These are phyloP conservation scores for Rhizopus arrhizus DNA, from an alignment of 371 early-diverging fungal genomes.

Conservation along the genomic window DNA sequence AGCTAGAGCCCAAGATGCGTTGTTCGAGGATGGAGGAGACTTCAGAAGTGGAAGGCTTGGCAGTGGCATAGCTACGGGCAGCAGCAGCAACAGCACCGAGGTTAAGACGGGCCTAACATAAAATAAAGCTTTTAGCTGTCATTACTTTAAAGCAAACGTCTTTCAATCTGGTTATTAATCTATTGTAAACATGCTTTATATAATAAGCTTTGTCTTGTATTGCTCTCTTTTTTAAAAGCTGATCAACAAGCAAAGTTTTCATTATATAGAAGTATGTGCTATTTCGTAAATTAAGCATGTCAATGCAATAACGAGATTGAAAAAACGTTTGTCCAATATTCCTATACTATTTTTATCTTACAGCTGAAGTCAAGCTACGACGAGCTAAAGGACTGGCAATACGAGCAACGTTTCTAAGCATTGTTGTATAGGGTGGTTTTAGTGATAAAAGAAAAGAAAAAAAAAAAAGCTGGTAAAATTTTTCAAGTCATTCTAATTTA, in stretches of 20 bases:
- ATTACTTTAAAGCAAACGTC: too few species aligned
- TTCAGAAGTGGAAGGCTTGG: conserved; percentile 78
- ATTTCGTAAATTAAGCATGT: too few species aligned
- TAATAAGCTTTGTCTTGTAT: too few species aligned
- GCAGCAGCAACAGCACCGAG: conserved; percentile 51
- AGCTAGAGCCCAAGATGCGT: conserved; percentile 85
- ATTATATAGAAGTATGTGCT: too few species aligned
- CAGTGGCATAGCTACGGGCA: conserved; percentile 59
- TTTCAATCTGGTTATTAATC: too few species aligned
- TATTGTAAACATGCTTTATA: too few species aligned
- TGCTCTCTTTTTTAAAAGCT: too few species aligned
- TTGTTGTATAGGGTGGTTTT: conserved; percentile 24
- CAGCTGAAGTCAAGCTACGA: conserved; percentile 52
- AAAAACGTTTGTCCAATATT: too few species aligned
- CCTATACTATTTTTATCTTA: conserved; percentile 26
- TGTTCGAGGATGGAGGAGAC: conserved; percentile 92
- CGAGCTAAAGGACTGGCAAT: conserved; percentile 53
- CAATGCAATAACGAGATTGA: too few species aligned
- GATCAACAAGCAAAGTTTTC: neutral
- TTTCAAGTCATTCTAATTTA: conserved; percentile 11
- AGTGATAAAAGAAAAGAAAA: neutral
- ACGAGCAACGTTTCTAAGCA: conserved; percentile 60
- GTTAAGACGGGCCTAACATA: conserved; percentile 43
- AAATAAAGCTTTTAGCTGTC: neutral
- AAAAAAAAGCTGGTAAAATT: conserved; percentile 1